Evolutionary conservation across 345 rosid genomes (phyloP).

Genomic region (sweet orange (Citrus sinensis)): DVS_A1.0 CM039163.1:46624001-46624500

Average conservation of each 20-base stretch:
- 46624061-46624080: slow-evolving; percentile 17
- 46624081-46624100: slow-evolving; percentile 66
- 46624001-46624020: slow-evolving; percentile 3
- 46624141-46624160: slow-evolving; percentile 39
- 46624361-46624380: slow-evolving; percentile 93
- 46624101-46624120: slow-evolving; percentile 48
- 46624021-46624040: slow-evolving; percentile 18
- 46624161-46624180: slow-evolving; percentile 38
- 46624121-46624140: slow-evolving; percentile 33
- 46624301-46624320: slow-evolving; percentile 70
- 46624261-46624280: slow-evolving; percentile 47
- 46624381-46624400: slow-evolving; percentile 85
- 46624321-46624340: slow-evolving; percentile 95
- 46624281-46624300: slow-evolving; percentile 59
- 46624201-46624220: slow-evolving; percentile 66
- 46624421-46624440: slow-evolving; percentile 72
- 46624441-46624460: slow-evolving; percentile 76
- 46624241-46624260: slow-evolving; percentile 49
- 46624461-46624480: slow-evolving; percentile 60
- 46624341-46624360: slow-evolving; percentile 82
- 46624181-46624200: slow-evolving; percentile 39
- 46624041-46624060: slow-evolving; percentile 12
- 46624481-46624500: slow-evolving; percentile 52
- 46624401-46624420: slow-evolving; percentile 86
- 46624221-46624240: slow-evolving; percentile 60